Evolutionary conservation across 2,329 filamentous ascomycete genomes (phyloP), one percentile per base, ranked within the genome.

Genomic region (Thelonectria blattea): DNA sequence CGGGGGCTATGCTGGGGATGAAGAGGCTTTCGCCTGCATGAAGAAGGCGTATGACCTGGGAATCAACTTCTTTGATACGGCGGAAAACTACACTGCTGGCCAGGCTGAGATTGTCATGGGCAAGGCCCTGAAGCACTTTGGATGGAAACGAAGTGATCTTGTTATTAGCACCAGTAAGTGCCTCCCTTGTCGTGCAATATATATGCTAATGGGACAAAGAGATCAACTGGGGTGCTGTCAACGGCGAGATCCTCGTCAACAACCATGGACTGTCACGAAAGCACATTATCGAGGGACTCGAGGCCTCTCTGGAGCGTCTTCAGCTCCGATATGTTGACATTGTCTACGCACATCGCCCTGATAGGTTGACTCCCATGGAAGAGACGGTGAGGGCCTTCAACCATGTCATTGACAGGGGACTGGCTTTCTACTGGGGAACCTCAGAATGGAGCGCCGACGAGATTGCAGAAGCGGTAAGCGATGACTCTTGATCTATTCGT

Each of bases 331-430:
- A 89, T 64, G 88, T 91, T 48, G 89, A 91, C 69, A 77, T 91
- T 34, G 81, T 91, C 60, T 90, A 89, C 69, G 88, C 88, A 1
- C 89, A 91, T 73, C 83, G 89, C 7, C 87, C 88, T 0, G 89
- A 91, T 72, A 80, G 85, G 18, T 76, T 85, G 48, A 90, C 87
- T 0, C 89, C 88, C 0, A 89, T 91, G 79, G 87, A 90, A 73
- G 89, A 91, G 77, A 86, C 83, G 7, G 88, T 91, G 8, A 82
- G 88, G 56, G 88, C 84, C 18, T 91, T 91, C 79, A 91, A 91
- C 78, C 80, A 89, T 71, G 78, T 91, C 39, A 90, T 92, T 70
- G 81, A 88, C 69, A 81, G 81, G 8, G 89, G 89, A 58, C 87
- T 89, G 77, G 85, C 87, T 1, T 83, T 91, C 65, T 91, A 91